phyloP scores from a whole-genome alignment of 306 rosid species.

The Citrullus colocynthis region DNA sequence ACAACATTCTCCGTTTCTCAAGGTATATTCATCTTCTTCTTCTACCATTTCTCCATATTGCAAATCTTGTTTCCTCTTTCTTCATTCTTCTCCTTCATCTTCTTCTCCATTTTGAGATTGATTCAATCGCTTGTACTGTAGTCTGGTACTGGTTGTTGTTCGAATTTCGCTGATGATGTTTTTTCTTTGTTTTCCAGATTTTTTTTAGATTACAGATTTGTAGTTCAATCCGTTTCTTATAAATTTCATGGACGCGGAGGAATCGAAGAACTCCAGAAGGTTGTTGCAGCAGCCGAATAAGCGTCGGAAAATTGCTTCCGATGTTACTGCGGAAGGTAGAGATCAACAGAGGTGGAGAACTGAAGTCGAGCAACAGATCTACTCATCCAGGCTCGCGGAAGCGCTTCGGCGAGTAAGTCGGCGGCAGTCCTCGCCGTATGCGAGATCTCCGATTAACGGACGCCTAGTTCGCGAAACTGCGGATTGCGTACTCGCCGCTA shows the following conservation, averaged over 20 bases:
- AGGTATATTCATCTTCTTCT: not conserved
- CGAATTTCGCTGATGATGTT: not conserved
- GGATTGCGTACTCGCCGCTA: slow-evolving; percentile 53
- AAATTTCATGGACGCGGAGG: not conserved
- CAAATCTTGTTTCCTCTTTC: not conserved
- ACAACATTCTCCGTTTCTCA: not conserved
- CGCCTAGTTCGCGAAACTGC: slow-evolving; percentile 42
- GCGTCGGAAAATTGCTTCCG: slow-evolving; percentile 26
- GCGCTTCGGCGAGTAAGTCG: slow-evolving; percentile 39
- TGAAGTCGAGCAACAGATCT: slow-evolving; percentile 50
- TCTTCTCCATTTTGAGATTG: not conserved
- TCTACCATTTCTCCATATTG: not conserved
- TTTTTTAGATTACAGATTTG: not conserved
- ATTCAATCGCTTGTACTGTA: not conserved
- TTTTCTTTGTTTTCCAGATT: not conserved
- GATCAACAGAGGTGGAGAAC: slow-evolving; percentile 51
- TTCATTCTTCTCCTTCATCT: not conserved
- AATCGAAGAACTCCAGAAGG: not conserved
- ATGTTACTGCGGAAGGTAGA: not conserved
- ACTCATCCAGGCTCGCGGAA: slow-evolving; percentile 46
- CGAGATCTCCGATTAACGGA: slow-evolving; percentile 4
- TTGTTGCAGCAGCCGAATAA: slow-evolving; percentile 13
- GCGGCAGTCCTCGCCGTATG: slow-evolving; percentile 12
- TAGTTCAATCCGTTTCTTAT: not conserved
- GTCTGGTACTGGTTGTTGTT: not conserved